phyloP scores from a whole-genome alignment of 1,284 basidiomycete genomes.

The Rhodotorula sp. region DNA sequence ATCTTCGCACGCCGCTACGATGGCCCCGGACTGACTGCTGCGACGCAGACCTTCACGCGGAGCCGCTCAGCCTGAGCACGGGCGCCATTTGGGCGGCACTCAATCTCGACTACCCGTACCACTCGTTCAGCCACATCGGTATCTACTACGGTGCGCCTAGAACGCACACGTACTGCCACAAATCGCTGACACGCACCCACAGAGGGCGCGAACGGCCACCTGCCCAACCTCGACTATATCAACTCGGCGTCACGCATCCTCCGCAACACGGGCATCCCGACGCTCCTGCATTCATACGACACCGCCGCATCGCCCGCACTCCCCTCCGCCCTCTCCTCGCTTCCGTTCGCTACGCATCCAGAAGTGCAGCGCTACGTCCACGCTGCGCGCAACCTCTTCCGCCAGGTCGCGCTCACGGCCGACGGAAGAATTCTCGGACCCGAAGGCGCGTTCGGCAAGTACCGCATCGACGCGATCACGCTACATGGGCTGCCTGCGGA shows the following conservation, averaged over 20 bases:
- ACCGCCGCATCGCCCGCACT: slow-evolving; percentile 3
- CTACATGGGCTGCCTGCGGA: slow-evolving; percentile 81
- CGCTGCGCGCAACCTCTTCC: slow-evolving; percentile 64
- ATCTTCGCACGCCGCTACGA: not conserved
- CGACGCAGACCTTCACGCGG: slow-evolving; percentile 64
- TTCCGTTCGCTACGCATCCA: not conserved
- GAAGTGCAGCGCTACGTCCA: slow-evolving; percentile 59
- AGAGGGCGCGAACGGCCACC: slow-evolving; percentile 93
- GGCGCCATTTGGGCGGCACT: slow-evolving; percentile 90
- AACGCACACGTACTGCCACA: not conserved
- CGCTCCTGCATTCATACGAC: slow-evolving; percentile 62
- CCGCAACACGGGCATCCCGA: slow-evolving; percentile 69
- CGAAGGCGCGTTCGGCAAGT: slow-evolving; percentile 58
- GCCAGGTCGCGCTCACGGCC: slow-evolving; percentile 69
- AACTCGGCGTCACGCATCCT: slow-evolving; percentile 79
- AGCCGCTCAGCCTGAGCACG: slow-evolving; percentile 65
- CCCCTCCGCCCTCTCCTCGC: not conserved
- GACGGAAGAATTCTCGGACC: slow-evolving; percentile 57
- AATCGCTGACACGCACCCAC: not conserved
- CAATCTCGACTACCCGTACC: slow-evolving; percentile 92
- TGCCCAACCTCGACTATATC: slow-evolving; percentile 93
- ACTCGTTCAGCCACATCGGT: slow-evolving; percentile 91
- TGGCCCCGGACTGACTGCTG: too few relatives aligned
- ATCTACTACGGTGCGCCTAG: slow-evolving; percentile 86
- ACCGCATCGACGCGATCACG: slow-evolving; percentile 91